These are phyloP conservation scores for Huntiella bhutanensis DNA, from an alignment of 2,329 filamentous ascomycete species.

Conservation along the genomic window DNA sequence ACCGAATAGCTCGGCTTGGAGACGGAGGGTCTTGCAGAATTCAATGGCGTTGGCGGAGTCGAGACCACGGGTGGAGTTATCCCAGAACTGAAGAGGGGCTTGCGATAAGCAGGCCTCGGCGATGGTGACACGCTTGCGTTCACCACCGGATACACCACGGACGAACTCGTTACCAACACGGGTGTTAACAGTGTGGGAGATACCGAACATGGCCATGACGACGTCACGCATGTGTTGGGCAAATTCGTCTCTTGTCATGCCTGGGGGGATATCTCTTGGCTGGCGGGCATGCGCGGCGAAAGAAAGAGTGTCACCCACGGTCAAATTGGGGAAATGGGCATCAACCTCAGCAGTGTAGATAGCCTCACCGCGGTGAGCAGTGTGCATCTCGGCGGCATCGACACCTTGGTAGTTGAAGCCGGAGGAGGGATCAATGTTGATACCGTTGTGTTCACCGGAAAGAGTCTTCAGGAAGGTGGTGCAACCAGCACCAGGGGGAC, in stretches of 20 bases:
- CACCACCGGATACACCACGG: conserved; percentile 55
- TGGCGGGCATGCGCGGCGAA: conserved; percentile 57
- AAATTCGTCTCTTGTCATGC: conserved; percentile 34
- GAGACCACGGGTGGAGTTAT: conserved; percentile 56
- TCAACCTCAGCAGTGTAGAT: conserved; percentile 79
- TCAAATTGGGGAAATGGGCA: conserved; percentile 59
- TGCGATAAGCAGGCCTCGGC: conserved; percentile 40
- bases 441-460: conserved; percentile 64
- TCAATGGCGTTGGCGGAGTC: conserved; percentile 60
- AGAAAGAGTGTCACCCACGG: conserved; percentile 59
- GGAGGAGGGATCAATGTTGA: conserved; percentile 49
- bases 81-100: conserved; percentile 44
- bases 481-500: conserved; percentile 56
- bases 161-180: conserved; percentile 58
- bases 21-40: conserved; percentile 51
- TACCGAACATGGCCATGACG: conserved; percentile 58
- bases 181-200: conserved; percentile 54
- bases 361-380: conserved; percentile 60
- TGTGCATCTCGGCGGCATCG: conserved; percentile 55
- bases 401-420: conserved; percentile 72
- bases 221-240: conserved; percentile 49
- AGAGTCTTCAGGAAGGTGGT: conserved; percentile 74
- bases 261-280: conserved; percentile 40
- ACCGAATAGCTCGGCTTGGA: conserved; percentile 47
- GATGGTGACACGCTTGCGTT: conserved; percentile 49